phyloP scores from a whole-genome alignment of 129 eudicot species.

The Logfia minima region DNA sequence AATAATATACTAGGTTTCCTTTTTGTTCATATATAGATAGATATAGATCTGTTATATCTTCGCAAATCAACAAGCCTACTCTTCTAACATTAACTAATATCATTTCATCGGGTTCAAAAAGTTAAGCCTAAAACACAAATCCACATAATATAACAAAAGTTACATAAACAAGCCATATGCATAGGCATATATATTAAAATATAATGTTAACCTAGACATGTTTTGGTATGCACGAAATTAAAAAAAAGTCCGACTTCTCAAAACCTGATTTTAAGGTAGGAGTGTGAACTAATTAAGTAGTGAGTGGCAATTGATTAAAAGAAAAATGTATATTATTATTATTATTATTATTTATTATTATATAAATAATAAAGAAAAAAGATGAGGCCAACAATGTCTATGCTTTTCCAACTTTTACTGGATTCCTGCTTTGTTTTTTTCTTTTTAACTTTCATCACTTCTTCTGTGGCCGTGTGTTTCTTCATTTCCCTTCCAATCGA shows the following conservation, averaged over 20 bases:
- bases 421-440: conserved; percentile 55
- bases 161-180: background rate
- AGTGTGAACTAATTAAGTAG: conserved; percentile 11
- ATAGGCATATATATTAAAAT: background rate
- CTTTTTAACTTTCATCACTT: conserved; percentile 28
- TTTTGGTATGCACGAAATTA: conserved; percentile 20
- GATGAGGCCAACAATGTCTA: conserved; percentile 39
- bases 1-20: no score
- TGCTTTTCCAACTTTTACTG: conserved; percentile 54
- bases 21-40: background rate
- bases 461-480: conserved; percentile 17
- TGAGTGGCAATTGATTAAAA: conserved; percentile 30
- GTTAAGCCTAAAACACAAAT: background rate
- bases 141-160: background rate
- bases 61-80: background rate
- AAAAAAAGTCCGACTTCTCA: conserved; percentile 34
- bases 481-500: background rate
- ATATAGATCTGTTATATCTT: background rate
- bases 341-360: no score
- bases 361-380: conserved; percentile 12
- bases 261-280: conserved; percentile 40
- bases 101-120: background rate
- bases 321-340: conserved; percentile 2
- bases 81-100: background rate
- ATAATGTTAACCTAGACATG: background rate